Evolutionary conservation across 345 rosid genomes (phyloP).

Genomic region (Firmiana major): DNA sequence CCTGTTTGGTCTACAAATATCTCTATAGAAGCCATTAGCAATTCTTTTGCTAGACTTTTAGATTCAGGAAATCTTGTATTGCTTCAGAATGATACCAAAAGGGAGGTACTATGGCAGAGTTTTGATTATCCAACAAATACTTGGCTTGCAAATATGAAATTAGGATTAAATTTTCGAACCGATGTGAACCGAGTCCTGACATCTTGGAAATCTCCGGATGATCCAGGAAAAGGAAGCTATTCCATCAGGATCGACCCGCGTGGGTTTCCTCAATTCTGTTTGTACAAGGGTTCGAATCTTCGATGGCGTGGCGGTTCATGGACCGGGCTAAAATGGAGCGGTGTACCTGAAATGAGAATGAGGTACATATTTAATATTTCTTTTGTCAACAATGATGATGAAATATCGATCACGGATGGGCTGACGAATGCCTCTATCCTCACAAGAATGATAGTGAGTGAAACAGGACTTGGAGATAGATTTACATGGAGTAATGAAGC

Average conservation of each 20-base stretch:
- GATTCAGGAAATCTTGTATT: slow-evolving; percentile 67
- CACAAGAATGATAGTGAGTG: slow-evolving; percentile 50
- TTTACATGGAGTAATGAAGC: slow-evolving; percentile 44
- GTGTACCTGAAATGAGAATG: slow-evolving; percentile 55
- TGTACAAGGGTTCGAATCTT: slow-evolving; percentile 32
- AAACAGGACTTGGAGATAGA: slow-evolving; percentile 41
- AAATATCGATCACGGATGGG: slow-evolving; percentile 33
- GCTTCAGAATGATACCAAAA: slow-evolving; percentile 22
- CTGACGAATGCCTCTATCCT: slow-evolving; percentile 27
- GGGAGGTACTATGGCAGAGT: slow-evolving; percentile 53
- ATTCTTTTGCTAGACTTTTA: slow-evolving; percentile 38
- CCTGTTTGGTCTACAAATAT: slow-evolving; percentile 52
- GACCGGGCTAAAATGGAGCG: slow-evolving; percentile 66
- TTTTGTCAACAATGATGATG: slow-evolving; percentile 26
- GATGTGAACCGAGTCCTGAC: slow-evolving; percentile 34
- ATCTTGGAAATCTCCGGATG: slow-evolving; percentile 50
- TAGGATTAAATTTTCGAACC: slow-evolving; percentile 42
- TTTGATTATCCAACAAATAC: slow-evolving; percentile 68
- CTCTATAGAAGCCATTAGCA: slow-evolving; percentile 12
- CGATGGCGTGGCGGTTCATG: slow-evolving; percentile 59
- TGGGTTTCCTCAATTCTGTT: slow-evolving; percentile 46
- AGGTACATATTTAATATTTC: slow-evolving; percentile 30
- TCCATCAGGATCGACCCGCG: slow-evolving; percentile 35
- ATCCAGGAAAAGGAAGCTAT: slow-evolving; percentile 46
- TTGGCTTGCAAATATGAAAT: slow-evolving; percentile 55